Conservation (phyloP, 768 basidiomycete species). For the Leccinum rimulosum region DNA sequence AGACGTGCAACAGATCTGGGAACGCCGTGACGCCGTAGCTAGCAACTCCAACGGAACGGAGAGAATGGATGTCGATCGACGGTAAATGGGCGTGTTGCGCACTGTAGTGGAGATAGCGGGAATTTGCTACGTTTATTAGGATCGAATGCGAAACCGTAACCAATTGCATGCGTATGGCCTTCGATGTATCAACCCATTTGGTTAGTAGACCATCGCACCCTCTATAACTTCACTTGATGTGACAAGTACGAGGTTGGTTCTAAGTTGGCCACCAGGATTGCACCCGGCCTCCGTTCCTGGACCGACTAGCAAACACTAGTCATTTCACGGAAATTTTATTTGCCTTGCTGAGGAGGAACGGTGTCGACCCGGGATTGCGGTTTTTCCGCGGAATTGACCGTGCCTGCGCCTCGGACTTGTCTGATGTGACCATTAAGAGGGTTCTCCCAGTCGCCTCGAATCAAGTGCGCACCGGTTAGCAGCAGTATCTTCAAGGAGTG, state of each 20-base stretch:
- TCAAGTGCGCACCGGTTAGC: slow-evolving; percentile 14
- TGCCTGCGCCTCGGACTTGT: slow-evolving; percentile 1
- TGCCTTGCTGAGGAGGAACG: slow-evolving; percentile 5
- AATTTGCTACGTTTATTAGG: slow-evolving; percentile 23
- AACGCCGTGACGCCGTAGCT: slow-evolving; percentile 40
- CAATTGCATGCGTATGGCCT: slow-evolving; percentile 5
- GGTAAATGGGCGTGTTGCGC: slow-evolving; percentile 9
- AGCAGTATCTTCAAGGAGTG: slow-evolving; percentile 31
- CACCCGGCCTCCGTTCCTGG: not conserved
- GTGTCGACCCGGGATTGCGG: slow-evolving; percentile 1
- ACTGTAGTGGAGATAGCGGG: slow-evolving; percentile 30
- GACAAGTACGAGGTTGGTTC: not conserved
- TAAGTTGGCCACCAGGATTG: not conserved
- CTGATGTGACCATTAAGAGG: slow-evolving; percentile 11
- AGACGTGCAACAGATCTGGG: slow-evolving; percentile 53
- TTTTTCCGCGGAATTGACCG: not conserved
- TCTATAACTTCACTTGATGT: not conserved
- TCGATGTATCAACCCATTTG: slow-evolving; percentile 8
- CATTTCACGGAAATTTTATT: slow-evolving; percentile 5
- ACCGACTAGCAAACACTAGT: not conserved
- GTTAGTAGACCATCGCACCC: slow-evolving; percentile 17
- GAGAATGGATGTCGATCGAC: slow-evolving; percentile 35
- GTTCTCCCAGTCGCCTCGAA: not conserved
- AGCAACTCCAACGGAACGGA: slow-evolving; percentile 14
- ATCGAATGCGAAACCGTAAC: slow-evolving; percentile 12